Evolutionary conservation across 108 stramenopile genomes (phyloP).

Genomic region (Nitzschia sp.): DNA sequence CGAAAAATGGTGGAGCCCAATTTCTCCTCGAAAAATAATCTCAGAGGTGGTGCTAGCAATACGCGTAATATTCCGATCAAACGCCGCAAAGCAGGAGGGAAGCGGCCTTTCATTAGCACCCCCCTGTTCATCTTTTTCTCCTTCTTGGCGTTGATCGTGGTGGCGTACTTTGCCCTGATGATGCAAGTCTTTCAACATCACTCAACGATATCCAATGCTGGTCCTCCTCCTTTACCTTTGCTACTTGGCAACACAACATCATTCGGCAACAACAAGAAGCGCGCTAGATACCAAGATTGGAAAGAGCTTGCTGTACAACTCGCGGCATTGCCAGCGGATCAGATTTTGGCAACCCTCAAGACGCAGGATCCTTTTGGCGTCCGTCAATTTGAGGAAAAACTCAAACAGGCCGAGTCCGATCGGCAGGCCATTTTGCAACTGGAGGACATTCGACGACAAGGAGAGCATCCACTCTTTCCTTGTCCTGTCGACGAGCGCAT

Average conservation of each 20-base stretch:
- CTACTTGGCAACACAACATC: neutral
- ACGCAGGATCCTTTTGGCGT: constrained; percentile 72
- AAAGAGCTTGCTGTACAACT: constrained; percentile 50
- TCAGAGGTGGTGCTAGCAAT: no score
- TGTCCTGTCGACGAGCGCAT: constrained; percentile 67
- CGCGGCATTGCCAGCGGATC: constrained; percentile 45
- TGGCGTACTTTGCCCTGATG: neutral
- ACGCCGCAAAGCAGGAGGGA: neutral
- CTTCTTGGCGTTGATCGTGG: neutral
- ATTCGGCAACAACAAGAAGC: neutral
- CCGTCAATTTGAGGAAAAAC: constrained; percentile 52
- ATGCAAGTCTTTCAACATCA: neutral
- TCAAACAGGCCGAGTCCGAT: constrained; percentile 56
- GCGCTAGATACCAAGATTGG: constrained; percentile 37
- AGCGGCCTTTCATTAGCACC: neutral
- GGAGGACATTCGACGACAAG: constrained; percentile 45
- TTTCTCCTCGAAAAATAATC: neutral
- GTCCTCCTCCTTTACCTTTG: no score
- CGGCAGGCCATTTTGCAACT: constrained; percentile 33
- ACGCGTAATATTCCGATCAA: no score
- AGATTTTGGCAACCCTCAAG: constrained; percentile 45
- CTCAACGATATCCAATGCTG: no score
- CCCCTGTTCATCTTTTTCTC: neutral
- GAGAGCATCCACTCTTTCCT: no score
- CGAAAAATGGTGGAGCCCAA: neutral